Percentiles rank a stretch among this genome's conserved stretches.
These are phyloP conservation scores for Ophiosphaerella narmari DNA, from an alignment of 2,329 filamentous ascomycete genomes.

Conservation along the genomic window DNA sequence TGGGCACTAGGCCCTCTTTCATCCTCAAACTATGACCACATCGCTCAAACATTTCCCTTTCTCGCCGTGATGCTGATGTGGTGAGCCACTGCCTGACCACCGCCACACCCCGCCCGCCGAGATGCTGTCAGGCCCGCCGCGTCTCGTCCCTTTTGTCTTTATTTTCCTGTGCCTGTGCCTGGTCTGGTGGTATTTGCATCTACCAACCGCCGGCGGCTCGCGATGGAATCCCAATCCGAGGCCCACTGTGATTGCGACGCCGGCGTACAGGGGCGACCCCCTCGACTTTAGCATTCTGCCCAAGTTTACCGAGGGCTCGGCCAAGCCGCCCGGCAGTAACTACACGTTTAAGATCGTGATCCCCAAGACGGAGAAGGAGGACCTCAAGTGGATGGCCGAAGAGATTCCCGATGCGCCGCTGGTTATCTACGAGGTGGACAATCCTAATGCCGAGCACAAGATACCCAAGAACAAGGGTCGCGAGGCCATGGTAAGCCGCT, in stretches of 20 bases:
- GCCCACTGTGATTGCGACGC: slow-evolving; percentile 11
- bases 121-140: slow-evolving; percentile 44
- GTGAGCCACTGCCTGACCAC: slow-evolving; percentile 10
- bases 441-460: slow-evolving; percentile 54
- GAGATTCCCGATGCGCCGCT: slow-evolving; percentile 43
- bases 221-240: slow-evolving; percentile 14
- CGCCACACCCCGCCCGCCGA: slow-evolving; percentile 16
- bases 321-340: slow-evolving; percentile 42
- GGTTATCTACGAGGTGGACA: slow-evolving; percentile 59
- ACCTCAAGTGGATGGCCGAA: slow-evolving; percentile 42
- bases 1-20: background rate
- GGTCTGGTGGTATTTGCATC: slow-evolving; percentile 38
- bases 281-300: slow-evolving; percentile 44
- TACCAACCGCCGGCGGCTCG: slow-evolving; percentile 10
- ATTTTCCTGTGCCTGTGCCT: slow-evolving; percentile 31
- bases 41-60: background rate
- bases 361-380: slow-evolving; percentile 45
- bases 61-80: slow-evolving; percentile 5
- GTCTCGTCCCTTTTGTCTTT: slow-evolving; percentile 35
- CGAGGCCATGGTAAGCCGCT: slow-evolving; percentile 57
- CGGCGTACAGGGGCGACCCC: slow-evolving; percentile 27
- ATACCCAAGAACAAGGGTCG: slow-evolving; percentile 64
- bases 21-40: slow-evolving; percentile 3
- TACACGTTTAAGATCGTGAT: slow-evolving; percentile 44
- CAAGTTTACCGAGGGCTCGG: slow-evolving; percentile 34